Evolutionary conservation across 1,139 yeast species (phyloP).

Genomic region (Zhuliangozyma blackwelliae): DNA sequence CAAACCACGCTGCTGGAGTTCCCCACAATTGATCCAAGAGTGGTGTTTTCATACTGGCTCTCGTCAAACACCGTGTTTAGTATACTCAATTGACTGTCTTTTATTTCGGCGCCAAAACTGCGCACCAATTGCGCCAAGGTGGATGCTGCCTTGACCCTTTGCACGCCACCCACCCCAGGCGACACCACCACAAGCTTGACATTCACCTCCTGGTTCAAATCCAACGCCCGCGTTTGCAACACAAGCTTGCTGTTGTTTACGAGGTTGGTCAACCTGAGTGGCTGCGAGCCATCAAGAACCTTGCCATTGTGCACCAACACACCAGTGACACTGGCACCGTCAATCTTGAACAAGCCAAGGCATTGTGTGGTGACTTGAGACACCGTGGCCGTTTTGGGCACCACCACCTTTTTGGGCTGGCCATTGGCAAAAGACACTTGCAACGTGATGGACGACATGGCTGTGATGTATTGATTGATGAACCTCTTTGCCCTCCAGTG

Average conservation of each 20-base stretch:
- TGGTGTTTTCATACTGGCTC: slow-evolving; percentile 1
- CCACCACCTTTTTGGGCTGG: slow-evolving; percentile 22
- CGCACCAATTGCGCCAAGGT: slow-evolving; percentile 11
- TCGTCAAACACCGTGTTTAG: no score
- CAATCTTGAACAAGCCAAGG: slow-evolving; percentile 6
- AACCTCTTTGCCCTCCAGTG: no score
- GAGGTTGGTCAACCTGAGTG: slow-evolving; percentile 31
- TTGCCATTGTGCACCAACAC: slow-evolving; percentile 27
- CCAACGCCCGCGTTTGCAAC: slow-evolving; percentile 14
- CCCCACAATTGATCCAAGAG: slow-evolving; percentile 15
- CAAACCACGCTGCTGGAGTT: slow-evolving; percentile 15
- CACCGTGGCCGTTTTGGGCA: slow-evolving; percentile 22
- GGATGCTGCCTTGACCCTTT: slow-evolving; percentile 8
- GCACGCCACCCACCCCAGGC: slow-evolving; percentile 2
- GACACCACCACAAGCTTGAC: slow-evolving; percentile 18
- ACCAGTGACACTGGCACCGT: slow-evolving; percentile 16
- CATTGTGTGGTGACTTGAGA: slow-evolving; percentile 24
- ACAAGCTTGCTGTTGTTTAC: slow-evolving; percentile 29
- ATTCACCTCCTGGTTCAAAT: slow-evolving; percentile 16
- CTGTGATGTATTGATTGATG: no score
- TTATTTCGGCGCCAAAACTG: slow-evolving; percentile 8
- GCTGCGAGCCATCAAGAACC: slow-evolving; percentile 27
- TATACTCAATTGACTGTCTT: neutral
- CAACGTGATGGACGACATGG: slow-evolving; percentile 23
- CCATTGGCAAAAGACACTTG: slow-evolving; percentile 16